Evolutionary conservation across 768 basidiomycete species (phyloP).

Genomic region (Saitozyma podzolica): DNA sequence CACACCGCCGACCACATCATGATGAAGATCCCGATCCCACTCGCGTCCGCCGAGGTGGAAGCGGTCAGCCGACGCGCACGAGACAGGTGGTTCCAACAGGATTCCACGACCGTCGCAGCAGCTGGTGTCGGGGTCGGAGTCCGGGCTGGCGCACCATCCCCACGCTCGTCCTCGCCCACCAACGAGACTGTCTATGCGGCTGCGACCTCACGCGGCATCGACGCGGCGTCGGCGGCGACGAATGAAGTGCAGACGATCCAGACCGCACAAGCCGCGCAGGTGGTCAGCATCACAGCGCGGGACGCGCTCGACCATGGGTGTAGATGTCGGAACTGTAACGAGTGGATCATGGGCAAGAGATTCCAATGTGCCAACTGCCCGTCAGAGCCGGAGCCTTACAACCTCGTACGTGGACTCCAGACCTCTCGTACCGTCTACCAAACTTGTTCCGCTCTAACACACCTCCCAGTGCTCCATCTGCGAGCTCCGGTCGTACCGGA

Average conservation of each 20-base stretch:
- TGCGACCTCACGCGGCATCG: not conserved
- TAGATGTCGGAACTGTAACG: conserved; percentile 35
- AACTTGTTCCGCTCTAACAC: conserved; percentile 4
- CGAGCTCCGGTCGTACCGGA: conserved; percentile 70
- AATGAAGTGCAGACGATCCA: too few relatives aligned
- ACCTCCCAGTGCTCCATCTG: conserved; percentile 70
- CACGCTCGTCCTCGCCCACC: conserved; percentile 64
- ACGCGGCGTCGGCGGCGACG: not conserved
- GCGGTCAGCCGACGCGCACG: conserved; percentile 73
- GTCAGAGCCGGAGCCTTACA: conserved; percentile 69
- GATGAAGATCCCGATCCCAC: conserved; percentile 92
- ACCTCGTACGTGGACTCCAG: conserved; percentile 62
- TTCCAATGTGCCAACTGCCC: conserved; percentile 91
- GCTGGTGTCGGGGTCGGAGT: conserved; percentile 22
- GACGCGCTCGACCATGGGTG: conserved; percentile 41
- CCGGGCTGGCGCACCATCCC: conserved; percentile 40
- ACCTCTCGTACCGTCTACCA: not conserved
- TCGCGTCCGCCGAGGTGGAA: conserved; percentile 71
- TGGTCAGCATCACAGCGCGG: not conserved
- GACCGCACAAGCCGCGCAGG: too few relatives aligned
- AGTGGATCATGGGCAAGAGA: conserved; percentile 68
- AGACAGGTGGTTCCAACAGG: conserved; percentile 72
- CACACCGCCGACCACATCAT: conserved; percentile 67
- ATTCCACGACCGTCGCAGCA: conserved; percentile 61
- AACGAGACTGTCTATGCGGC: conserved; percentile 66